Evolutionary conservation across 2,329 filamentous ascomycete genomes (phyloP), one percentile per base, ranked within the genome.

Genomic region (Aschersonia sp.): DNA sequence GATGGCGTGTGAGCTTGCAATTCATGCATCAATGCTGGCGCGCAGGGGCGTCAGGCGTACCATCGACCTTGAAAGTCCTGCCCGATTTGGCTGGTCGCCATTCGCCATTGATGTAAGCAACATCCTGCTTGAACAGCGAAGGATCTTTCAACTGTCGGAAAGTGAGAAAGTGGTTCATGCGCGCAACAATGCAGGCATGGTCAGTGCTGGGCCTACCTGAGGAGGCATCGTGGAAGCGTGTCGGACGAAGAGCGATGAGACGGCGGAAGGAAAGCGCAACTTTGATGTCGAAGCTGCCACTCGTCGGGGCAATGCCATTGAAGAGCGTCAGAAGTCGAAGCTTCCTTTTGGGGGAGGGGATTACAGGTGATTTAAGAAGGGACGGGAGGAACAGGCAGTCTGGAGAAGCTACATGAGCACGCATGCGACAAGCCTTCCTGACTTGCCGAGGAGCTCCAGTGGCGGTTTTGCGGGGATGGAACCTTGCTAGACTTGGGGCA

Each of bases 51-150:
- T 8, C 11, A 42, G 30, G 47, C 60, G 53, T 66, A 83, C 81
- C 83, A 53, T 77, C 73, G 50, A 95, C 86, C 62, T 92, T 82
- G 64, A 97, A 98, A 43, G 87, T 95, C 75, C 94, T 81, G 60
- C 87, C 87, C 1, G 87, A 94, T 59, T 80, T 78, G 56, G 90
- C 86, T 56, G 76, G 74, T 52, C 94, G 77, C 86, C 89, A 98
- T 75, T 94, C 77, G 59, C 92, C 92, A 62, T 98, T 90, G 59
- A 97, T 81, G 61, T 90, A 95, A 58, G 80, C 78, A 50, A 79
- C 76, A 61, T 89, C 77, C 56, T 83, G 79, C 70, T 94, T 95
- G 58, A 97, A 77, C 50, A 98, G 76, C 30, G 83, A 86, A 37
- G 78, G 77, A 56, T 90, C 85, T 59, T 81, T 85, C 58, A 90